phyloP scores from a whole-genome alignment of 495 filamentous ascomycete species.

The Aspergillus indologenus region DNA sequence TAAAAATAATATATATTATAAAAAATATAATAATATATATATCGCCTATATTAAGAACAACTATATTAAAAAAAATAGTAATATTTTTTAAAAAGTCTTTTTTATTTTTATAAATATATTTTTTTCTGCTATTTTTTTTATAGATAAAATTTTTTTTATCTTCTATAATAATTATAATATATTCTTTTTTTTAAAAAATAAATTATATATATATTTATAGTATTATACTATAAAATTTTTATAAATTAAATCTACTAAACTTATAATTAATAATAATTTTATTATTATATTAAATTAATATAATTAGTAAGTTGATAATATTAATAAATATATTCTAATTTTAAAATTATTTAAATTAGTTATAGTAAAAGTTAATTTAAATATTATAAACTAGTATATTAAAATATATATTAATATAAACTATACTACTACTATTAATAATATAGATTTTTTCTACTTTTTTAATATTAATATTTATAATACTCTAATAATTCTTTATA shows the following conservation, averaged over 20 bases:
- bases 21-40: no score
- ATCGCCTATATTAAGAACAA: no score
- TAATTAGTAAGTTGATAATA: constrained; percentile 6
- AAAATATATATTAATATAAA: no score
- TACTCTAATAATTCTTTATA: no score
- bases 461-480: no score
- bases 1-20: no score
- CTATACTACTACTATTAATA: no score
- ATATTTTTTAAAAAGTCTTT: no score
- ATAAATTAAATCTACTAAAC: background rate
- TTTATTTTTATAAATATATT: background rate
- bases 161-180: background rate
- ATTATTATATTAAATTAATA: background rate
- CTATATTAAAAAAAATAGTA: no score
- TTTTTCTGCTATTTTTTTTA: background rate
- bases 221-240: background rate
- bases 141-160: background rate
- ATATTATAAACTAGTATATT: no score
- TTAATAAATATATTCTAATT: background rate
- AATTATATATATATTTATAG: constrained; percentile 1
- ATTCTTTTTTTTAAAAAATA: background rate
- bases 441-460: no score
- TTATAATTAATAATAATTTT: background rate
- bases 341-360: background rate
- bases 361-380: background rate